Base-by-base conservation (phyloP, 495 filamentous ascomycete species). In the Aspergillus hancockii region DNA sequence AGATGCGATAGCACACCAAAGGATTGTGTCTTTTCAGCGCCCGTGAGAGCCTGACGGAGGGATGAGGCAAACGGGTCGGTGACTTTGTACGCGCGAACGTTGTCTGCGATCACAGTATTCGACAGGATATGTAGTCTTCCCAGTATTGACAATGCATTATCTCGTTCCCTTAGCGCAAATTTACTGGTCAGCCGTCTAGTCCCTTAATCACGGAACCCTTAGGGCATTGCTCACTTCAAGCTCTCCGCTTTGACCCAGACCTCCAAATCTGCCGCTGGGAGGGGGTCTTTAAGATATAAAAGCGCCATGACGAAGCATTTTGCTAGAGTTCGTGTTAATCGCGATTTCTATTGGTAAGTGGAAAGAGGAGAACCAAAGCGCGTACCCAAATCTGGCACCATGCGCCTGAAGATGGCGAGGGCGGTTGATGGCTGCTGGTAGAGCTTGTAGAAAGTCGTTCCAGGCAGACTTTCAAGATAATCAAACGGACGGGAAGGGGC, bases 401-500 rank as follows among this genome's bases (percentile, higher is more conserved):
- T 97, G 75, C 94, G 92, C 63, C 95, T 85, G 74, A 97, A 98
- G 63, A 98, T 93, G 52, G 94, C 95, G 43, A 98, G 86, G 28
- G 91, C 88, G 5, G 95, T 96, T 8, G 92, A 96, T 13, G 94
- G 94, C 80, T 97, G 92, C 77, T 92, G 89, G 81, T 98, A 98
- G 9, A 98, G 81, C 74, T 88, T 87, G 63, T 82, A 81, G 71
- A 97, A 96, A 22, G 88, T 91, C n/a, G 88, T 91, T 52, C 90
- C 91, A 28, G 91, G 89, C 63, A 96, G 88, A 69, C 86, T 81
- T 82, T 97, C 90, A 72, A 97, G 85, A 75, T 96, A 96, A 65
- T 95, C 90, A 68, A 92, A 85, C 52, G 57, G 84, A 80, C 68
- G 84, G 77, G 67, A 86, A 72, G 68, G 83, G 54, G 88, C 84